Conservation (phyloP, 352 stramenopile genomes). For the Pythium grandisporangium region DNA sequence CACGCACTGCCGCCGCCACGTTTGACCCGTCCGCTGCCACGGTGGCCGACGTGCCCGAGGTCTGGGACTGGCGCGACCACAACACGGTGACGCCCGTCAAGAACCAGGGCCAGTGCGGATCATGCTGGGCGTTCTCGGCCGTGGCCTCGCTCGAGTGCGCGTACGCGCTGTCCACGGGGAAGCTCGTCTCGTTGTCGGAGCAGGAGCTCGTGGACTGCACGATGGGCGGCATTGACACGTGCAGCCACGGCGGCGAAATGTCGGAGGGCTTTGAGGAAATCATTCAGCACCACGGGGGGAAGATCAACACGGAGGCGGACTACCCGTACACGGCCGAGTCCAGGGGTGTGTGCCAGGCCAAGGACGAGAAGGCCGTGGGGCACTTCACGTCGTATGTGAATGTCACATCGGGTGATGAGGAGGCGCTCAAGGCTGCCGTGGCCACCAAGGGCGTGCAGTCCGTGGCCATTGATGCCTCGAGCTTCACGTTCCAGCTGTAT, state of each 20-base stretch:
- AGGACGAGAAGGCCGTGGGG: conserved; percentile 21
- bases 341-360: conserved; percentile 19
- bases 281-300: conserved; percentile 26
- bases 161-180: conserved; percentile 27
- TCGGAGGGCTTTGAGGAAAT: conserved; percentile 28
- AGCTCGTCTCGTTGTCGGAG: conserved; percentile 36
- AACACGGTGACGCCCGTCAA: conserved; percentile 84
- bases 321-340: conserved; percentile 31
- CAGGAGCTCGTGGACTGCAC: conserved; percentile 44
- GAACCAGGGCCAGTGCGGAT: conserved; percentile 93
- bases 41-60: conserved; percentile 14
- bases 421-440: conserved; percentile 81
- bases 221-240: conserved; percentile 18
- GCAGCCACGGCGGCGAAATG: conserved; percentile 34
- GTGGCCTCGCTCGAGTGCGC: conserved; percentile 21
- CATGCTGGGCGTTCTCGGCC: conserved; percentile 94
- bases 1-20: neutral
- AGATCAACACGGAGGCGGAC: conserved; percentile 20
- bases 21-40: conserved; percentile 11
- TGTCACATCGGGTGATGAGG: conserved; percentile 62
- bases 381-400: conserved; percentile 57
- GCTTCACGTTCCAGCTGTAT: conserved; percentile 78
- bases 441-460: conserved; percentile 75
- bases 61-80: conserved; percentile 44
- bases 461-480: conserved; percentile 81